A percentile compares a stretch with the other conserved stretches of the same genome.
Conservation (phyloP, 2,329 filamentous ascomycete genomes). For the Aureobasidium melanogenum region DNA sequence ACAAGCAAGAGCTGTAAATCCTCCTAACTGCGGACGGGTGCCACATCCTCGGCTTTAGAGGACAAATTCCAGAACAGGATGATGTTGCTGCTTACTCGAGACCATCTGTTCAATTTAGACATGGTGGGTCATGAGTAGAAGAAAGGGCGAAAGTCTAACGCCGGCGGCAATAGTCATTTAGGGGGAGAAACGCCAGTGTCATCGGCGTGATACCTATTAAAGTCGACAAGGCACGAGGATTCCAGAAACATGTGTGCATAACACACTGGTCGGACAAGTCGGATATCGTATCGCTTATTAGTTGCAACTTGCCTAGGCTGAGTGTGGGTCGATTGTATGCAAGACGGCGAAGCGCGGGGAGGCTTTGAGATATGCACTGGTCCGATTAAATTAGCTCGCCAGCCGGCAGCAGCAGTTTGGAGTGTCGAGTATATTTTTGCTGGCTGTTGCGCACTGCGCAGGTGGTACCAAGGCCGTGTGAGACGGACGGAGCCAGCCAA, state of each 20-base stretch:
- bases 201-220: constrained; percentile 2
- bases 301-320: constrained; percentile 4
- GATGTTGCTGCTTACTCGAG: constrained; percentile 9
- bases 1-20: background rate
- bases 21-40: background rate
- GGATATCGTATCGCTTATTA: constrained; percentile 9
- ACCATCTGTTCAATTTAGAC: constrained; percentile 7
- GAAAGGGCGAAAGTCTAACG: constrained; percentile 5
- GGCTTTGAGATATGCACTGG: constrained; percentile 10
- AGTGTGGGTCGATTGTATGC: constrained; percentile 11
- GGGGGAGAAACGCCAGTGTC: background rate
- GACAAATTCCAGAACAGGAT: constrained; percentile 1
- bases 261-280: background rate
- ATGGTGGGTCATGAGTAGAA: constrained; percentile 2
- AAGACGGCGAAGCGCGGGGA: constrained; percentile 10
- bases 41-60: background rate
- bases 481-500: constrained; percentile 12
- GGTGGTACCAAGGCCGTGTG: constrained; percentile 10
- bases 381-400: constrained; percentile 13
- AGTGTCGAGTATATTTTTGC: constrained; percentile 8
- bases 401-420: constrained; percentile 3
- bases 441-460: background rate
- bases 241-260: constrained; percentile 1
- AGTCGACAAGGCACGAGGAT: background rate
- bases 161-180: constrained; percentile 3